These are phyloP conservation scores for Citrullus colocynthis DNA, from an alignment of 306 rosid genomes.

Conservation along the genomic window DNA sequence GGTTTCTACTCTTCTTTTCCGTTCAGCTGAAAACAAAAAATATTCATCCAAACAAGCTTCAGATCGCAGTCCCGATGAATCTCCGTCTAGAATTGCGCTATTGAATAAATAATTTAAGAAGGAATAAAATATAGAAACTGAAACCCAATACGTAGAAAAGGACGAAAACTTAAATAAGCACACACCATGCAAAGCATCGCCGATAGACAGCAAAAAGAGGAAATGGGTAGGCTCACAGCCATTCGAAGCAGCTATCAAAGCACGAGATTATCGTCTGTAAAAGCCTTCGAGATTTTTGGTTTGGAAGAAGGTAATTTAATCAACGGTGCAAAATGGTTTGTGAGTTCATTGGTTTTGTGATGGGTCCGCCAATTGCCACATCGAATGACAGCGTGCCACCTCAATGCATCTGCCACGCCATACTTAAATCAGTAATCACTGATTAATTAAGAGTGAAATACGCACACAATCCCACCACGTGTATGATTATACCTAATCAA, in stretches of 20 bases:
- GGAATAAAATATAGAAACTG: background rate
- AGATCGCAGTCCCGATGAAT: slow-evolving; percentile 3
- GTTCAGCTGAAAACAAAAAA: background rate
- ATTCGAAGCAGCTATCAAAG: background rate
- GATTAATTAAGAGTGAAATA: no score
- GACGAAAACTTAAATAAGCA: background rate
- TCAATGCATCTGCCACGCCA: background rate
- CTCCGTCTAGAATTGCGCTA: slow-evolving; percentile 15
- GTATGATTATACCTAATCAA: no score
- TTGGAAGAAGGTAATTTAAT: slow-evolving; percentile 1
- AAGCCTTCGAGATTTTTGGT: background rate
- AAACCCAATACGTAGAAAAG: background rate
- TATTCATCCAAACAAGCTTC: background rate
- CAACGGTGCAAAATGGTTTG: slow-evolving; percentile 11
- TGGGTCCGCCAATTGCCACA: background rate
- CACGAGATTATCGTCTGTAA: background rate
- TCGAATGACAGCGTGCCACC: slow-evolving; percentile 19
- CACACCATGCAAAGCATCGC: background rate
- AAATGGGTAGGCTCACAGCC: slow-evolving; percentile 13
- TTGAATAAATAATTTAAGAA: background rate
- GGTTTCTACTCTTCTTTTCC: slow-evolving; percentile 9
- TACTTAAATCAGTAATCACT: background rate
- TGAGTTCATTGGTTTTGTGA: background rate
- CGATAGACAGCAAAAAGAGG: background rate
- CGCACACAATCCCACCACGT: no score